These are phyloP conservation scores for Kluyveromyces nonfermentans DNA, from an alignment of 805 yeast genomes.

Conservation along the genomic window DNA sequence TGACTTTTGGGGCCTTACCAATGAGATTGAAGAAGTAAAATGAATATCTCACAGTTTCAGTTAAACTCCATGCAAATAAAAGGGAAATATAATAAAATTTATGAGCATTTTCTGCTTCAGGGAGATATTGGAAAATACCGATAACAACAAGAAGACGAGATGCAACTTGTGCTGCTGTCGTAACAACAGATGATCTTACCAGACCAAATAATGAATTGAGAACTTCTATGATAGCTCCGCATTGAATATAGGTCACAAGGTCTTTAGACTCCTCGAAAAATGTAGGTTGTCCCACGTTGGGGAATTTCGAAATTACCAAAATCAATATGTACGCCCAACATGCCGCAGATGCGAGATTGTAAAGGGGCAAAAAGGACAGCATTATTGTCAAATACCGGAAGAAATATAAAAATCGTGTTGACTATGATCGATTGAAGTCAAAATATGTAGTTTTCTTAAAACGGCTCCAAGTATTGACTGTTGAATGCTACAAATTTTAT, in stretches of 20 bases:
- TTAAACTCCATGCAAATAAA: slow-evolving; percentile 79
- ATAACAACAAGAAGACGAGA: slow-evolving; percentile 75
- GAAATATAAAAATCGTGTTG: neutral
- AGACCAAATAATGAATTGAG: slow-evolving; percentile 68
- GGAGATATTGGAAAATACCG: slow-evolving; percentile 73
- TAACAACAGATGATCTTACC: slow-evolving; percentile 76
- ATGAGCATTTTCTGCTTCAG: slow-evolving; percentile 46
- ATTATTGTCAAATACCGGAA: neutral
- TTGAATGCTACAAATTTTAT: no score
- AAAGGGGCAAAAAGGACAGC: slow-evolving; percentile 31
- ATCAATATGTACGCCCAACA: slow-evolving; percentile 46
- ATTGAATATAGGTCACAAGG: slow-evolving; percentile 59
- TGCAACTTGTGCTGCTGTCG: slow-evolving; percentile 80
- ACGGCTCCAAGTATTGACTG: no score
- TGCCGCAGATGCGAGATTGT: slow-evolving; percentile 44
- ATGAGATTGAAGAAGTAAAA: slow-evolving; percentile 43
- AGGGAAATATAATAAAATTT: slow-evolving; percentile 55
- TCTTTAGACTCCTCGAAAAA: slow-evolving; percentile 51
- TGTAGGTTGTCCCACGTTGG: slow-evolving; percentile 51
- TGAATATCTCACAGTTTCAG: slow-evolving; percentile 86
- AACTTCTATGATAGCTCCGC: slow-evolving; percentile 72
- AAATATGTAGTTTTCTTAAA: no score
- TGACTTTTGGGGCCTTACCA: slow-evolving; percentile 47
- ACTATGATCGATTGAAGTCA: no score
- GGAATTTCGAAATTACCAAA: slow-evolving; percentile 33